Evolutionary conservation across 257 asterid genomes (phyloP), one percentile per base, ranked within the genome.

Genomic region (Euphrasia confusa): DNA sequence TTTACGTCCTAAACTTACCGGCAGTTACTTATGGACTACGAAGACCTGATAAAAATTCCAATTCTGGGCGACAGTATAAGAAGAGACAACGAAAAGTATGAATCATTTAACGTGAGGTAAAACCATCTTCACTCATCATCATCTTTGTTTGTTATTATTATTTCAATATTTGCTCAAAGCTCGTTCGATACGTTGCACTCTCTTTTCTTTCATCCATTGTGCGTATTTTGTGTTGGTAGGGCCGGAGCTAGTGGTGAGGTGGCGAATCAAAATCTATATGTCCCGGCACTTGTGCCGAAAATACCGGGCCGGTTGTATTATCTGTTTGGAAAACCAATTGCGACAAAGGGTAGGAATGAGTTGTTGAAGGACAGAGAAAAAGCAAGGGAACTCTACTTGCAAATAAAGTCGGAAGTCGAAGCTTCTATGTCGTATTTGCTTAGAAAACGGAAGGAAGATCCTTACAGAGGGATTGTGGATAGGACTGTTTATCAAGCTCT

Each of bases 221-320:
- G 28, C 40, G 52, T 53, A 18, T 37, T 10, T 18, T 61, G 49
- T 47, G 50, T 3, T 13, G 7, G 58, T 68, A 87, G 97, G 83
- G 73, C 77, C 48, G 95, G 77, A 30, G 32, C 61, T 80, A 72
- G 72, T 2, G 99, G 96, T 40, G 97, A 92, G 83, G 76, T 83
- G 24, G 93, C 85, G 48, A 79, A 80, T 66, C 99, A 89, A 72
- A 26, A 47, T 4, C 8, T 87, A 48, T 73, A 64, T 67, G 0
- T 82, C 56, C 99, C 99, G 0, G 94, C 85, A 35, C 10, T 89
- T 42, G 44, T 93, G 59, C 97, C 97, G 1, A 93, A 93, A 77
- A 50, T 93, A 65, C 97, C 99, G 0, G 99, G 99, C 47, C 86
- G 99, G 1, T 37, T 87, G 12, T 93, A 93, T 79, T 93, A 77